Evolutionary conservation across 805 yeast species (phyloP).

Genomic region (Isabelozyma pseudorhagii): DNA sequence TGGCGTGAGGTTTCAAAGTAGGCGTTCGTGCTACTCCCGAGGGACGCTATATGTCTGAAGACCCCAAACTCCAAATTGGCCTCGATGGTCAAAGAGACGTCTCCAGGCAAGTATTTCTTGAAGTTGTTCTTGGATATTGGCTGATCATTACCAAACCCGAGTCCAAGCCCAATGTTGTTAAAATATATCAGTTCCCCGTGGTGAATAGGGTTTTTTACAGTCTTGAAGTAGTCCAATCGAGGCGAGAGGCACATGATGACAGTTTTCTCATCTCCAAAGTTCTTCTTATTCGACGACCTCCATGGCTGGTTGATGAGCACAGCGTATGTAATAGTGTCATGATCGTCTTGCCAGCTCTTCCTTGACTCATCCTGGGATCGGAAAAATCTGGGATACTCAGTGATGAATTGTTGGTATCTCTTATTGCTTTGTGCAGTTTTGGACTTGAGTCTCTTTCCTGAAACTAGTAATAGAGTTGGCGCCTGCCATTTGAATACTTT

Average conservation of each 20-base stretch:
- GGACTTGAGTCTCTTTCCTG: slow-evolving; percentile 53
- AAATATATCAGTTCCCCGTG: slow-evolving; percentile 52
- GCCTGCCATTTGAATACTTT: slow-evolving; percentile 89
- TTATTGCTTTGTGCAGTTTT: slow-evolving; percentile 35
- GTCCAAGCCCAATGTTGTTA: slow-evolving; percentile 70
- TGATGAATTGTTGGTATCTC: slow-evolving; percentile 50
- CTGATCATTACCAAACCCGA: slow-evolving; percentile 76
- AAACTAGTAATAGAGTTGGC: slow-evolving; percentile 68
- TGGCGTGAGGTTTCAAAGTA: slow-evolving; percentile 26
- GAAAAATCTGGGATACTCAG: slow-evolving; percentile 42
- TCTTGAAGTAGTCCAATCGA: slow-evolving; percentile 48
- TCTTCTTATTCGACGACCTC: slow-evolving; percentile 66
- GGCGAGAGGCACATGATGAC: slow-evolving; percentile 70
- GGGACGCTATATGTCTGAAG: slow-evolving; percentile 61
- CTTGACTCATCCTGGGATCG: slow-evolving; percentile 19
- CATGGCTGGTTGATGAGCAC: slow-evolving; percentile 70
- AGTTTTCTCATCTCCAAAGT: slow-evolving; percentile 63
- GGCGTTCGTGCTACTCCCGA: slow-evolving; percentile 12
- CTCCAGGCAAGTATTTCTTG: slow-evolving; percentile 61
- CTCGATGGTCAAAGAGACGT: slow-evolving; percentile 76
- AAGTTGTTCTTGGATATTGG: slow-evolving; percentile 50
- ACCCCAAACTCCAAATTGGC: slow-evolving; percentile 75
- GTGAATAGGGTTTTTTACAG: slow-evolving; percentile 28
- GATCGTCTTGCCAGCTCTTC: slow-evolving; percentile 34
- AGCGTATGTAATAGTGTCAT: slow-evolving; percentile 55